A percentile compares a stretch with the other conserved stretches of the same genome.
These are phyloP conservation scores for Rhodosporidiobolus odoratus DNA, from an alignment of 768 basidiomycete genomes.

Conservation along the genomic window DNA sequence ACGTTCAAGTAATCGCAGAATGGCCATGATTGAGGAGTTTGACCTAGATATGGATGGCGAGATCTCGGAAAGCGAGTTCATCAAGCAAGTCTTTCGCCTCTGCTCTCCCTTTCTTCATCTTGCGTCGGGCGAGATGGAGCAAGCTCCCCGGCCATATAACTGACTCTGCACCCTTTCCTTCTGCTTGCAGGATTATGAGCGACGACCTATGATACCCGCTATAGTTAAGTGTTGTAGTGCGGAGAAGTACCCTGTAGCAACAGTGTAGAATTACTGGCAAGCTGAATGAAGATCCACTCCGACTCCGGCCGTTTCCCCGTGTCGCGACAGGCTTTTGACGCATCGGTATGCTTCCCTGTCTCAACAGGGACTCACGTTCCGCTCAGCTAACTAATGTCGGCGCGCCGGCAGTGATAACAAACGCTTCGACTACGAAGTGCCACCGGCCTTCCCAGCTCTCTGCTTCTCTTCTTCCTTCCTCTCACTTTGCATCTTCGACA, in stretches of 20 bases:
- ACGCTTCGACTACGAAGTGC: neutral
- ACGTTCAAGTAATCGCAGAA: conserved; percentile 19
- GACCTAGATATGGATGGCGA: conserved; percentile 97
- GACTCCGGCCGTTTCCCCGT: neutral
- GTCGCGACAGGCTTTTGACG: neutral
- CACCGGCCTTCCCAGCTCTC: neutral
- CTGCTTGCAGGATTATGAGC: conserved; percentile 3
- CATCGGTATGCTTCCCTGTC: too few species aligned
- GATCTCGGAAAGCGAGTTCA: conserved; percentile 91
- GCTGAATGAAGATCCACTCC: neutral
- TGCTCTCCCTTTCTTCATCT: neutral
- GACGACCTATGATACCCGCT: conserved; percentile 5
- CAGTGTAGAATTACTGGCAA: neutral
- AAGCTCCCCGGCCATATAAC: neutral
- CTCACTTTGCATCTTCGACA: neutral
- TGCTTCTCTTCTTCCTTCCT: neutral
- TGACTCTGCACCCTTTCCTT: neutral
- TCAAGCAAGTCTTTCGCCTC: conserved; percentile 16
- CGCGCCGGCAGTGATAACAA: too few species aligned
- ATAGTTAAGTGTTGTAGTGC: neutral
- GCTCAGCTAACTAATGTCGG: too few species aligned
- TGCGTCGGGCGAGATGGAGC: neutral
- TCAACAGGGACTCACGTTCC: too few species aligned
- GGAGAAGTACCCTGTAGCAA: conserved; percentile 1
- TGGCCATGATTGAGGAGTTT: conserved; percentile 99